These are phyloP conservation scores for Ceratocystis huliohia DNA, from an alignment of 2,329 filamentous ascomycete species.

Conservation along the genomic window DNA sequence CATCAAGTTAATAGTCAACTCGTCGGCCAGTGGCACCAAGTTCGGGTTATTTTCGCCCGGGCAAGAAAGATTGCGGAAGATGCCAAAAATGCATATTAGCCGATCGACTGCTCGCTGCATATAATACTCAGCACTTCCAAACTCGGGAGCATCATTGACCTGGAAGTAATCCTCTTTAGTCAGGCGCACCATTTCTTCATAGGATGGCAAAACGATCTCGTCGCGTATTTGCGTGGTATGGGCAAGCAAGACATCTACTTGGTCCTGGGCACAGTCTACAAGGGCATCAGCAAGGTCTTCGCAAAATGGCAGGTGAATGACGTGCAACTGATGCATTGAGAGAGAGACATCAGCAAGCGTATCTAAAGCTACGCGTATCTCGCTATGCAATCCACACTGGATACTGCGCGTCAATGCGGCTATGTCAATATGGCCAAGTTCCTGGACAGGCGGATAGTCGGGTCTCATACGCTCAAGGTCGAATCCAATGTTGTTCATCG, in stretches of 20 bases:
- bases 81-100: slow-evolving; percentile 80
- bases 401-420: slow-evolving; percentile 79
- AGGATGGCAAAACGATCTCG: slow-evolving; percentile 66
- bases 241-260: slow-evolving; percentile 72
- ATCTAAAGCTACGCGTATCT: slow-evolving; percentile 82
- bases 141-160: slow-evolving; percentile 57
- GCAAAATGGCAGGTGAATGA: slow-evolving; percentile 56
- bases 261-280: slow-evolving; percentile 81
- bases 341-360: slow-evolving; percentile 55
- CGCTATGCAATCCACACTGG: slow-evolving; percentile 76
- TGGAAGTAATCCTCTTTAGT: slow-evolving; percentile 61
- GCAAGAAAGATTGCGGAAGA: slow-evolving; percentile 87
- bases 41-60: slow-evolving; percentile 50
- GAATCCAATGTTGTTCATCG: slow-evolving; percentile 50
- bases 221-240: slow-evolving; percentile 77
- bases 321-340: slow-evolving; percentile 53
- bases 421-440: slow-evolving; percentile 81
- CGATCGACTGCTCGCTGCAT: slow-evolving; percentile 77
- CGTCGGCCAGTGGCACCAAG: slow-evolving; percentile 59
- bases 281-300: slow-evolving; percentile 82
- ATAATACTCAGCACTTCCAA: slow-evolving; percentile 67
- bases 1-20: slow-evolving; percentile 68
- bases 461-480: slow-evolving; percentile 59
- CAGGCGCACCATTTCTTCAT: slow-evolving; percentile 76
- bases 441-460: slow-evolving; percentile 58